Evolutionary conservation across 352 stramenopile genomes (phyloP), one percentile per base, ranked within the genome.

Genomic region (Phytophthora citrophthora): DNA sequence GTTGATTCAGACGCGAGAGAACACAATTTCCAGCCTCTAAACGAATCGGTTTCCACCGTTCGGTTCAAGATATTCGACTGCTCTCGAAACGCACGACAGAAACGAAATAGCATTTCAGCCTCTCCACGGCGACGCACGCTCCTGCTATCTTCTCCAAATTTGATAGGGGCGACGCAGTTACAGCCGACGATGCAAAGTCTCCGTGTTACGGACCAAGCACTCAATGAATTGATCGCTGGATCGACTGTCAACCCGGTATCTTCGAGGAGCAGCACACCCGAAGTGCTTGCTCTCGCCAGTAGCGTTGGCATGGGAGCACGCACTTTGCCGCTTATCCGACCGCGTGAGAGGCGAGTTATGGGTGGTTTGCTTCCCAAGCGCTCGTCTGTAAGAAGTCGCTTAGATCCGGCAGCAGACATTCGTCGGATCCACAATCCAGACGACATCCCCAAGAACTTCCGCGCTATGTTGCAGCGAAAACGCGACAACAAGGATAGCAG

Each of bases 391-490:
- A 72, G 84, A 0, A 87, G 70, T 27, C 81, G 83, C 1, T 66
- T 90, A 51, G 84, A 93, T 41, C 79, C 79, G 36, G 83, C 75
- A 31, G 72, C 86, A 3, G 84, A 93, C 47, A 78, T 90, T 24
- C 80, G 84, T 24, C 76, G 84, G 13, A 82, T 91, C 41, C 81
- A 93, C 70, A 83, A 84, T 27, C 81, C 83, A 5, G 74, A 88
- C 46, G 72, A 89, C 36, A 86, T 93, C 36, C 84, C 84, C 32
- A 93, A 93, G 62, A 89, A 68, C 55, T 89, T 90, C 43, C 81
- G 80, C 27, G 60, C 72, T 8, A 78, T 88, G 50, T 46, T 92
- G 38, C 78, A 90, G 49, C 74, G 84, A 45, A 81, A 84, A 39
- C 68, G 64, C 27, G 65, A 77, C n/a, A 70, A 76, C 50, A 64